Evolutionary conservation across 148 eudicot species (phyloP), one percentile per base, ranked within the genome.

Genomic region (Silene latifolia): DNA sequence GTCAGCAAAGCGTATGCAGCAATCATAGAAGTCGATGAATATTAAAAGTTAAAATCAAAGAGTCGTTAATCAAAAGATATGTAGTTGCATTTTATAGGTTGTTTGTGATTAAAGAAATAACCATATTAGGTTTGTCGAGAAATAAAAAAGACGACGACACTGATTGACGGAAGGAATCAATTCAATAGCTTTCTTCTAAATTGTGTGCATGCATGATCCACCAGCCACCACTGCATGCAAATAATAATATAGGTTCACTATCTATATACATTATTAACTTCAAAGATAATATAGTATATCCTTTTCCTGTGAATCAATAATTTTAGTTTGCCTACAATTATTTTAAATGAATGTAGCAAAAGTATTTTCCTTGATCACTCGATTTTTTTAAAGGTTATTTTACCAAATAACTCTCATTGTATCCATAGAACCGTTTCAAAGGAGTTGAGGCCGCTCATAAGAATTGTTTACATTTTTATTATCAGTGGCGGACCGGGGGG

Each of bases 1-100:
- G 69, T 74, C 48, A 35, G 8, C 14, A 35, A 14, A 35, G 5
- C 29, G n/a, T n/a, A n/a, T n/a, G n/a, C n/a, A n/a, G n/a, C 53
- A 21, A 62, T 53, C 35, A 73, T 56, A 51, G 73, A 76, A 66
- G 69, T 66, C 25, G 14, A 64, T 21, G 44, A 54, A 7, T 63
- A 48, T 59, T n/a, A n/a, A n/a, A n/a, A n/a, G n/a, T n/a, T 27
- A 42, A 53, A 57, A 48, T 74, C 74, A 19, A 12, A 64, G 8
- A 27, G 46, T 23, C 58, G 67, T 79, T 32, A 32, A 32, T 32
- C 35, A 32, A 32, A 27, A 42, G 76, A 62, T 72, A 70, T 59
- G 72, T 19, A 71, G 47, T 63, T 78, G 69, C 79, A 65, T 29
- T 67, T 77, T 63, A 29, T 68, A 78, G 80, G 74, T 77, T 72